phyloP scores from a whole-genome alignment of 257 asterid genomes.

The Penstemon newberryi region DNA sequence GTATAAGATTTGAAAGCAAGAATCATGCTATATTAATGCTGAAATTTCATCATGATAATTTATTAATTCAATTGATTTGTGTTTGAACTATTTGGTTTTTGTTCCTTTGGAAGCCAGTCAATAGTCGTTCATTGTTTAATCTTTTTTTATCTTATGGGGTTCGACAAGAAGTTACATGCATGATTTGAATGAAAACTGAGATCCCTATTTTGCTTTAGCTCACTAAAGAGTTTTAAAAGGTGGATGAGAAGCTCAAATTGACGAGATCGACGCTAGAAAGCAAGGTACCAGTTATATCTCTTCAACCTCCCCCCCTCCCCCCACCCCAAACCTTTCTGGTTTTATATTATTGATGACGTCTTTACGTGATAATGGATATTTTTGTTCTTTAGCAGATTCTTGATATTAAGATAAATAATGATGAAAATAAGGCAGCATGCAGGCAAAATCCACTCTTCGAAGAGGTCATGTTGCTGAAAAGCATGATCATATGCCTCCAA shows the following conservation, averaged over 20 bases:
- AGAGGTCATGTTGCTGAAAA: constrained; percentile 96
- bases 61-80: neutral
- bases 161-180: constrained; percentile 16
- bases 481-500: constrained; percentile 99
- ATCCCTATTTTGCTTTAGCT: constrained; percentile 48
- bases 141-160: neutral
- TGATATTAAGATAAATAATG: constrained; percentile 91
- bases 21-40: neutral
- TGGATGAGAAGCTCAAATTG: constrained; percentile 86
- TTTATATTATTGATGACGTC: constrained; percentile 19
- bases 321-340: constrained; percentile 10
- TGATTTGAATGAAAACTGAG: constrained; percentile 28
- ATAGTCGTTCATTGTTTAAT: constrained; percentile 15
- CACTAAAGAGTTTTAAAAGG: constrained; percentile 75
- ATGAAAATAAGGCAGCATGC: constrained; percentile 99
- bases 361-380: neutral
- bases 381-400: constrained; percentile 66
- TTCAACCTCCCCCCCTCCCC: constrained; percentile 10
- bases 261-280: constrained; percentile 82
- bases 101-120: neutral
- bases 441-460: constrained; percentile 96
- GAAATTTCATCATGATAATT: constrained; percentile 1
- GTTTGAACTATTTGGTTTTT: constrained; percentile 6
- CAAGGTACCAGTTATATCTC: constrained; percentile 57
- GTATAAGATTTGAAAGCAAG: too few species aligned